Base-by-base conservation (phyloP, 306 rosid genomes). In the Nissolia schottii region DNA sequence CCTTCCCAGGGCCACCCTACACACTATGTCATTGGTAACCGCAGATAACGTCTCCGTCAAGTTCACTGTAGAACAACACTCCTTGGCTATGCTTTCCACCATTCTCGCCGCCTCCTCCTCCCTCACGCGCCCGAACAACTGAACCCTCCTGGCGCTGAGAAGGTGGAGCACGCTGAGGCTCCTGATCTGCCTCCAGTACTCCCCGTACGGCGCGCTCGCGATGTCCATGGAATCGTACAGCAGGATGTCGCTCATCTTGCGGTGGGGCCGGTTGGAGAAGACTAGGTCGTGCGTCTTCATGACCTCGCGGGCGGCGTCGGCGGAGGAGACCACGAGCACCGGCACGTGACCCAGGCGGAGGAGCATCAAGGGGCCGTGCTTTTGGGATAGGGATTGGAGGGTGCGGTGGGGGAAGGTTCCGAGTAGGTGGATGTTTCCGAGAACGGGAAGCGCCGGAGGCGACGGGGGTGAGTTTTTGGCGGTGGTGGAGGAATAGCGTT, bases 381-480 rank as follows among this genome's bases (percentile, higher is more conserved):
- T 72, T 48, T 72, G 69, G 20, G 77, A 59, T 32, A 72, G 5
- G 19, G 49, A 19, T 3, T 59, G 68, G 18, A 72, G 69, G 2
- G 27, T 59, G 18, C 69, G 69, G 27, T 72, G 77, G 3, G 69
- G 77, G 61, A 29, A 46, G 18, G 20, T 8, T 0, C 77, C 69
- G 13, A 59, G 60, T 31, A 59, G 77, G 6, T 72, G 77, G 14
- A 72, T 12, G 12, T 72, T 72, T 0, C 82, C 82, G 1, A 78
- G 24, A 0, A 71, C 1, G 3, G 76, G 76, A 3, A 71, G 31
- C 8, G 3, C 40, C 57, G 67, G 56, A 25, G 67, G 76, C 24
- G 82, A 71, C 12, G 82, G 78, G 8, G 74, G 82, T 23, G 49
- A 63, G 45, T 63, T 71, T 41, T 15, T 71, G 11, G 0, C 20